Conservation (phyloP, 148 eudicot genomes). For the Silene uniflora region DNA sequence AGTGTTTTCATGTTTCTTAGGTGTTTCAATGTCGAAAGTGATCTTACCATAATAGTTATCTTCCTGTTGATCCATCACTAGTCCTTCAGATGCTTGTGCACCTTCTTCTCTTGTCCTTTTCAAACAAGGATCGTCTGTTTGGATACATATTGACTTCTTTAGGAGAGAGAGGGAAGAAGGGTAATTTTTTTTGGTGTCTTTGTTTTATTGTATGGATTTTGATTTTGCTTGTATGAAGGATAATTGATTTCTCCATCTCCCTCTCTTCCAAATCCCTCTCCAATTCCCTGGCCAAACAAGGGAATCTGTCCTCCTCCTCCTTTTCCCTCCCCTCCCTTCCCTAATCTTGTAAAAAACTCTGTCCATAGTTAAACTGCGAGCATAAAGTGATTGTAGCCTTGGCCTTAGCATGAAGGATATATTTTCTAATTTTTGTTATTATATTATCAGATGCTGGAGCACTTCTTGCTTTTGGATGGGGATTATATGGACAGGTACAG, state of each 20-base stretch:
- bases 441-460: slow-evolving; percentile 83
- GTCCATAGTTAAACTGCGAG: not conserved
- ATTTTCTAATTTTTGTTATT: slow-evolving; percentile 7
- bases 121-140: not conserved
- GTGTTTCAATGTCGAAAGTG: not conserved
- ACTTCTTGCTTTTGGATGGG: slow-evolving; percentile 92
- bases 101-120: not conserved
- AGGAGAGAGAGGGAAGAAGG: not conserved
- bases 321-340: no score
- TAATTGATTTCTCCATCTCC: not conserved
- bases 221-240: not conserved
- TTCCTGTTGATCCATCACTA: not conserved
- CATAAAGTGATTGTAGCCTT: not conserved
- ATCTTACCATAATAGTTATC: not conserved
- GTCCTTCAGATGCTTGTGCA: not conserved
- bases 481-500: slow-evolving; percentile 91
- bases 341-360: not conserved
- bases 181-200: not conserved
- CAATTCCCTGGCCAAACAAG: not conserved
- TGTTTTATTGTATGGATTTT: no score
- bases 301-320: not conserved
- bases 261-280: not conserved
- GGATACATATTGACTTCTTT: not conserved
- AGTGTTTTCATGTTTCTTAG: not conserved
- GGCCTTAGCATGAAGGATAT: not conserved